Base-by-base conservation (phyloP, 2,329 filamentous ascomycete species). In the Fusarium lateritium region DNA sequence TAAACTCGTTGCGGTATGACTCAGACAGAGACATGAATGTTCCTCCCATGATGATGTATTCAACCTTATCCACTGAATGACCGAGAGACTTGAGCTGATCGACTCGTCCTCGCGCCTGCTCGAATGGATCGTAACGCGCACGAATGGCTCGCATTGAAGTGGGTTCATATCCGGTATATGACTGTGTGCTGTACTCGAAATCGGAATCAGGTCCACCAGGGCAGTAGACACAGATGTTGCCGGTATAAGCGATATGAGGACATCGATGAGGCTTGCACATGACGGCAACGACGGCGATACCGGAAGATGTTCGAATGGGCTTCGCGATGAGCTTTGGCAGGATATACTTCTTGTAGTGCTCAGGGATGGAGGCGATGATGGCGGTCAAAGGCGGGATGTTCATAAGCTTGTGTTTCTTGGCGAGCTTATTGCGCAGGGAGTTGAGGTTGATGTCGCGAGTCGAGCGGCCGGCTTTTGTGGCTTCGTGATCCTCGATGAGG, bases 221-320 rank as follows among this genome's bases (percentile, higher is more conserved):
- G 77, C 96, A 99, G 82, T 99, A 99, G 65, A 99, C 96, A 80
- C 96, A 99, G 67, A 99, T 98, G 78, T 99, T 99, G 67, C 96
- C 96, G 0, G 96, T 99, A 79, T 98, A 99, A 13, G 96, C 93
- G 73, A 99, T 99, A 77, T 99, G 96, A 19, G 96, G 96, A 77
- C 96, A 99, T 77, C 96, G 88, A 79, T 99, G 96, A 24, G 96
- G 96, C 81, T 99, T 99, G 87, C 96, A 98, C 96, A 99, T 99
- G 72, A 99, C 97, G 43, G 97, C 96, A 46, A 99, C 96, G 10
- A 99, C 96, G 3, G 96, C 96, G 74, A 99, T 99, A 60, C 96
- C 96, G 53, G 94, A 98, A 1, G 95, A 97, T 17, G 95, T 98
- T 74, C 94, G 88, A 63, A 99, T 98, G 3, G 96, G 96, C 81